Evolutionary conservation across 129 eudicot genomes (phyloP).

Genomic region (Pseudognaphalium luteoalbum): DNA sequence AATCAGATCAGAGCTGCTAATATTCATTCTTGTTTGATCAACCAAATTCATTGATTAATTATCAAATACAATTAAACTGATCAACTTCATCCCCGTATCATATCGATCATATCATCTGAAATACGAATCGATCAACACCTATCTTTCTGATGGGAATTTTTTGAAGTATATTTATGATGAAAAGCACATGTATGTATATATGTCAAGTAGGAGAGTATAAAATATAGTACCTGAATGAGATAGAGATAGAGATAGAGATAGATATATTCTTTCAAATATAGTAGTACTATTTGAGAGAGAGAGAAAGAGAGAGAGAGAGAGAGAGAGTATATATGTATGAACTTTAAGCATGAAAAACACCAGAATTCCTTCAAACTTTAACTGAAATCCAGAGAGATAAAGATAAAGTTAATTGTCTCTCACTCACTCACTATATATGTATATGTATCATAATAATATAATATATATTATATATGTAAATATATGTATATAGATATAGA

Average conservation of each 20-base stretch:
- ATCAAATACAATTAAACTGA: not conserved
- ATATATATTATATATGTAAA: not conserved
- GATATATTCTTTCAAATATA: constrained; percentile 15
- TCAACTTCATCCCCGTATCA: constrained; percentile 13
- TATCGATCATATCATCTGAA: not conserved
- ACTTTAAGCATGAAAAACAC: constrained; percentile 67
- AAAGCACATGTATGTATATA: constrained; percentile 19
- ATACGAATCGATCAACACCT: not conserved
- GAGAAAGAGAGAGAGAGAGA: constrained; percentile 26
- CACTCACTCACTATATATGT: not conserved
- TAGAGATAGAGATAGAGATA: constrained; percentile 7
- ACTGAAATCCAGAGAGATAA: constrained; percentile 65
- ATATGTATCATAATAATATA: not conserved
- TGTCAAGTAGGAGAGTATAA: not conserved
- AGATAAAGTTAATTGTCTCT: constrained; percentile 48
- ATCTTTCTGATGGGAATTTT: not conserved
- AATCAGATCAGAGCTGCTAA: constrained; percentile 85
- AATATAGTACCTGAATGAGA: constrained; percentile 20
- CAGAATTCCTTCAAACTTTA: constrained; percentile 69
- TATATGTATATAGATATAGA: not conserved
- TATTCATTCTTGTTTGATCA: constrained; percentile 56
- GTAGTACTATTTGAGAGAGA: not conserved
- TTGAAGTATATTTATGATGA: constrained; percentile 8
- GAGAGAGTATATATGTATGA: constrained; percentile 23
- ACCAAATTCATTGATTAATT: constrained; percentile 22